Percentiles rank a stretch among this genome's conserved stretches.
phyloP scores from a whole-genome alignment of 371 early-diverging fungal genomes.

The Mortierella polycephala region DNA sequence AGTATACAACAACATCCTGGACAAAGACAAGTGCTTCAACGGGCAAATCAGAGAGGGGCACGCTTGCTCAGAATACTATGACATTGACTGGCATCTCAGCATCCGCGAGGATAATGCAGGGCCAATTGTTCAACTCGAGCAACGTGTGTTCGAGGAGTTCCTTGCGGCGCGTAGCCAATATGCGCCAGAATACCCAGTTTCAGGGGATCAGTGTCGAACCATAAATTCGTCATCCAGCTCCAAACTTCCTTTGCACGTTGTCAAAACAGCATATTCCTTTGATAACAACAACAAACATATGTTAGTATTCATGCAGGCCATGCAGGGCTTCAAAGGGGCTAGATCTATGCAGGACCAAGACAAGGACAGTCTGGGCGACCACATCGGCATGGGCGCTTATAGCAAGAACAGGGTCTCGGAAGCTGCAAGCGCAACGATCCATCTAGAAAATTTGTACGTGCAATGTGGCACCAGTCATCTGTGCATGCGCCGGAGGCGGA shows the following conservation, averaged over 20 bases:
- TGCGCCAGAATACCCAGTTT: slow-evolving; percentile 5
- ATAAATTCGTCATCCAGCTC: slow-evolving; percentile 5
- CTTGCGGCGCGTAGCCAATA: slow-evolving; percentile 7
- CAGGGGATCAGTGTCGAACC: slow-evolving; percentile 3
- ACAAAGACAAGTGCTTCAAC: slow-evolving; percentile 3
- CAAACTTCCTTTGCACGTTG: slow-evolving; percentile 12
- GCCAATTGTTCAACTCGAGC: neutral
- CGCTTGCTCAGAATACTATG: slow-evolving; percentile 11
- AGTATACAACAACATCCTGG: neutral
- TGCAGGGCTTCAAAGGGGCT: neutral
- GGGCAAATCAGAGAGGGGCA: slow-evolving; percentile 11
- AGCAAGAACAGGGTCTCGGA: slow-evolving; percentile 7
- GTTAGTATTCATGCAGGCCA: slow-evolving; percentile 5
- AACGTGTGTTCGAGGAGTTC: slow-evolving; percentile 1
- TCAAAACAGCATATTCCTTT: slow-evolving; percentile 5
- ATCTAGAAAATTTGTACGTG: neutral
- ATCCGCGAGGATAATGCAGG: neutral
- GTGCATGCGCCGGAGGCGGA: neutral
- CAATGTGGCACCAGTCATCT: slow-evolving; percentile 11
- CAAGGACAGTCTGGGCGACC: neutral
- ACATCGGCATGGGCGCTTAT: slow-evolving; percentile 13
- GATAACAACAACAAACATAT: slow-evolving; percentile 14
- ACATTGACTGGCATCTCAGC: slow-evolving; percentile 7
- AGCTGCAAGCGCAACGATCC: slow-evolving; percentile 11
- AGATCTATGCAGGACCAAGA: neutral